Conservation (phyloP, 768 basidiomycete genomes). For the Boletus rufocinnamomeus region DNA sequence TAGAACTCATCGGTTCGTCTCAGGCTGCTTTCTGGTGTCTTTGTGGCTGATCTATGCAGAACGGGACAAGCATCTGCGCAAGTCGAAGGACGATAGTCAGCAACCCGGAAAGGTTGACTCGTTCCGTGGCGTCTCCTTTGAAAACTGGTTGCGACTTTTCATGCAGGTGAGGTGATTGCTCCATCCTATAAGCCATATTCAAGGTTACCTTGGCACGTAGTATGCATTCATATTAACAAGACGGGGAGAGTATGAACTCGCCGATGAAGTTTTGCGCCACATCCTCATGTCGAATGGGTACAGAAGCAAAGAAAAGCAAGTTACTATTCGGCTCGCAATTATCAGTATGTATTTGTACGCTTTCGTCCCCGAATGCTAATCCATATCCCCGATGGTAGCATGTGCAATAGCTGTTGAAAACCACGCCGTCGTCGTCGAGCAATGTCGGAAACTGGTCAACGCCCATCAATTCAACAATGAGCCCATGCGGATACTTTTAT, state of each 20-base stretch:
- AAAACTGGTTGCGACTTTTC: conserved; percentile 82
- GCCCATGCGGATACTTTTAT: conserved; percentile 75
- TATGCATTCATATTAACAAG: conserved; percentile 72
- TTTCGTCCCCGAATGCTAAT: not conserved
- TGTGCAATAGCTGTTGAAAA: conserved; percentile 65
- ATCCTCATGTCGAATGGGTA: conserved; percentile 74
- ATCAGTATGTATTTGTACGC: conserved; percentile 51
- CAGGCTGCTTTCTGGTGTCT: not conserved
- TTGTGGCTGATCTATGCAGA: conserved; percentile 8
- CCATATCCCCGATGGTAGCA: conserved; percentile 45
- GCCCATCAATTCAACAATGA: conserved; percentile 86
- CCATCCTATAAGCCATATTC: conserved; percentile 4
- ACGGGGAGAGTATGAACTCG: conserved; percentile 61
- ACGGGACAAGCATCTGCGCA: conserved; percentile 45
- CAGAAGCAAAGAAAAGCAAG: conserved; percentile 52
- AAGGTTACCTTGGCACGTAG: conserved; percentile 39
- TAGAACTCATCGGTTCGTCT: conserved; percentile 59
- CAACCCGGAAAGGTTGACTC: conserved; percentile 51
- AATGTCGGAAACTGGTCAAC: conserved; percentile 73
- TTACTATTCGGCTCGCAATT: conserved; percentile 70
- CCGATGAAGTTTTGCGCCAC: conserved; percentile 76
- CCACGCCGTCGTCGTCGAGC: conserved; percentile 65
- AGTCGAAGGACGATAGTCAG: conserved; percentile 43
- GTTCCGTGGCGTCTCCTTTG: conserved; percentile 81
- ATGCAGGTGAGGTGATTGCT: conserved; percentile 61